Evolutionary conservation across 2,329 filamentous ascomycete species (phyloP).

Genomic region (Didymellaceae sp.): DNA sequence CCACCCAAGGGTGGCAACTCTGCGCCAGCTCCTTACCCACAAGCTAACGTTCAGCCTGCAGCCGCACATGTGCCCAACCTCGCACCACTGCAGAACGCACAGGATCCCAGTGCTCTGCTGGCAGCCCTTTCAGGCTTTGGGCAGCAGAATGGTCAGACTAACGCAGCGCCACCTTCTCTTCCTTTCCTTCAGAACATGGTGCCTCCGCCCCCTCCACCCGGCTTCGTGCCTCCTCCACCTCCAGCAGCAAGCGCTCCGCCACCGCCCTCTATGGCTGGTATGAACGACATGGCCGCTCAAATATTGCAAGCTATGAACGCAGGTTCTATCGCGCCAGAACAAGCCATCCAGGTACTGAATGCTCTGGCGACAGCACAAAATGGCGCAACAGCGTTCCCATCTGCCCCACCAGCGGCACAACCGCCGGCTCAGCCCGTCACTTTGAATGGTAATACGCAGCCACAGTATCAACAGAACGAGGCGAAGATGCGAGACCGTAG

Average conservation of each 20-base stretch:
- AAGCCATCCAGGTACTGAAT: conserved; percentile 44
- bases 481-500: conserved; percentile 47
- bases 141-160: conserved; percentile 41
- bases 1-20: conserved; percentile 35
- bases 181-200: conserved; percentile 39
- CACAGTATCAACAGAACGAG: conserved; percentile 40
- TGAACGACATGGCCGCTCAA: conserved; percentile 39
- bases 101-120: conserved; percentile 41
- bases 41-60: conserved; percentile 38
- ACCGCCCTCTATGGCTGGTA: conserved; percentile 32
- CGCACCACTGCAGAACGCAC: conserved; percentile 25
- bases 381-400: conserved; percentile 35
- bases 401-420: conserved; percentile 26
- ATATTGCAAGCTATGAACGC: conserved; percentile 44
- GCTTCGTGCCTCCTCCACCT: conserved; percentile 41
- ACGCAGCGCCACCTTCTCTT: conserved; percentile 34
- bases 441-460: conserved; percentile 22
- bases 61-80: conserved; percentile 24
- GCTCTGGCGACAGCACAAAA: conserved; percentile 36
- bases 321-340: conserved; percentile 43
- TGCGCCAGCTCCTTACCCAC: conserved; percentile 26
- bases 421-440: conserved; percentile 22
- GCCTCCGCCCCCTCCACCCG: conserved; percentile 41
- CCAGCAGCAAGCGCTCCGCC: conserved; percentile 31
- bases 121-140: conserved; percentile 42